These are phyloP conservation scores for Orbilia blumenaviensis DNA, from an alignment of 2,329 filamentous ascomycete species.

Conservation along the genomic window DNA sequence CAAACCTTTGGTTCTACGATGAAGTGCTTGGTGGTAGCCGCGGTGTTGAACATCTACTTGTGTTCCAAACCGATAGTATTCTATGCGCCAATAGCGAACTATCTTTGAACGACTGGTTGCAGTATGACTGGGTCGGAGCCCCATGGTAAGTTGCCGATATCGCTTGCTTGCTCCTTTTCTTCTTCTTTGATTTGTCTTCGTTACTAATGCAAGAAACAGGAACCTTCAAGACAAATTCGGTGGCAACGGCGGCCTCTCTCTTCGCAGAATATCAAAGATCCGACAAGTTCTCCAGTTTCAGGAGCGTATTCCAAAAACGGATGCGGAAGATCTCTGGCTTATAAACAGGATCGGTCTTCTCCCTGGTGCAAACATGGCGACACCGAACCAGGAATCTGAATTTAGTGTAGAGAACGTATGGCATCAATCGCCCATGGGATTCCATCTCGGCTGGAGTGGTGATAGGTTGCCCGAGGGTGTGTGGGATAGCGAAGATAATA, in stretches of 20 bases:
- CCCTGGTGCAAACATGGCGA: constrained; percentile 65
- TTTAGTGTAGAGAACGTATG: constrained; percentile 67
- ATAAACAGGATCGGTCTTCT: constrained; percentile 66
- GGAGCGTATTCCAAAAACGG: constrained; percentile 62
- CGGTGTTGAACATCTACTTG: constrained; percentile 60
- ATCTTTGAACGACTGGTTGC: constrained; percentile 65
- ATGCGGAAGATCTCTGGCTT: constrained; percentile 68
- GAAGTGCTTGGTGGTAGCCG: constrained; percentile 30
- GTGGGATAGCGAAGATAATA: constrained; percentile 65
- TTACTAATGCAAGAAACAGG: constrained; percentile 10
- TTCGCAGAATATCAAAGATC: constrained; percentile 67
- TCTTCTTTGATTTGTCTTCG: background rate
- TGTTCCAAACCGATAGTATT: constrained; percentile 69
- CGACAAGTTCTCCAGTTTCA: constrained; percentile 63
- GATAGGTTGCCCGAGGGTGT: constrained; percentile 63
- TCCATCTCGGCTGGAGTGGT: constrained; percentile 67
- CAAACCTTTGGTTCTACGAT: constrained; percentile 65
- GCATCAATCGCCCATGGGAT: constrained; percentile 68
- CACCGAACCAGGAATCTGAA: constrained; percentile 64
- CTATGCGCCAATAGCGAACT: constrained; percentile 67
- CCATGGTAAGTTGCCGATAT: constrained; percentile 62
- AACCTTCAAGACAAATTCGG: constrained; percentile 62
- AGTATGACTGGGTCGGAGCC: constrained; percentile 68
- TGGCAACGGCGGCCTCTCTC: constrained; percentile 67
- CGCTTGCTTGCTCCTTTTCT: background rate